A percentile compares a stretch with the other conserved stretches of the same genome.
Evolutionary conservation across 805 yeast genomes (phyloP).

Genomic region (Komagataella pastoris): DNA sequence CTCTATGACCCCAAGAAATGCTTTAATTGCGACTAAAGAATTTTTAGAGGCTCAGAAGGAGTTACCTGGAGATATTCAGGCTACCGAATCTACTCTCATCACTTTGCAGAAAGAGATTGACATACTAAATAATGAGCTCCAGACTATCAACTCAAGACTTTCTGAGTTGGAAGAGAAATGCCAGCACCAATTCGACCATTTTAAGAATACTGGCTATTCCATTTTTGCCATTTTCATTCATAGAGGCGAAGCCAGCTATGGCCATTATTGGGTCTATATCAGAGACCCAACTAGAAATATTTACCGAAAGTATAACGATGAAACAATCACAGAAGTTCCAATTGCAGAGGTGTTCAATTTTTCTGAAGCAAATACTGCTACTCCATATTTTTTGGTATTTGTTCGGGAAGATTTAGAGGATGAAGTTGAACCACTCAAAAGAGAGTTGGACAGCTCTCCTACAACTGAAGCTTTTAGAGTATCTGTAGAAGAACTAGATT

Average conservation of each 20-base stretch:
- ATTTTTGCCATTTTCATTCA: slow-evolving; percentile 90
- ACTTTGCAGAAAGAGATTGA: slow-evolving; percentile 32
- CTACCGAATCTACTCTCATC: slow-evolving; percentile 32
- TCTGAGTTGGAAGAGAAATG: slow-evolving; percentile 32
- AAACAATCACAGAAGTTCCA: slow-evolving; percentile 74
- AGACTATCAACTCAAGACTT: slow-evolving; percentile 22
- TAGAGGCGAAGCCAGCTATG: slow-evolving; percentile 90
- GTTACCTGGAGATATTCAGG: slow-evolving; percentile 19
- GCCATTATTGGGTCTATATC: slow-evolving; percentile 95
- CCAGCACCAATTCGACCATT: slow-evolving; percentile 44
- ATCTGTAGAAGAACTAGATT: background rate
- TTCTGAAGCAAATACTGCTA: slow-evolving; percentile 63
- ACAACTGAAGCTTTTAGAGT: background rate
- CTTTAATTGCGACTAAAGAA: slow-evolving; percentile 41
- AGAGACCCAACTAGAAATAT: slow-evolving; percentile 54
- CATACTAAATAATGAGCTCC: slow-evolving; percentile 31
- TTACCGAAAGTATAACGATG: slow-evolving; percentile 90
- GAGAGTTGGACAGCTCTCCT: slow-evolving; percentile 14
- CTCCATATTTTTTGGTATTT: slow-evolving; percentile 87
- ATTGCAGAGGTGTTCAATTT: slow-evolving; percentile 56
- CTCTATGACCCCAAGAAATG: slow-evolving; percentile 35
- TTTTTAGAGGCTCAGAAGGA: slow-evolving; percentile 33
- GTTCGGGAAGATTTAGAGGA: slow-evolving; percentile 48
- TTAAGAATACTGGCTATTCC: slow-evolving; percentile 58
- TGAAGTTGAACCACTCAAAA: slow-evolving; percentile 52